These are phyloP conservation scores for Myrica gale DNA, from an alignment of 306 rosid species.

Conservation along the genomic window DNA sequence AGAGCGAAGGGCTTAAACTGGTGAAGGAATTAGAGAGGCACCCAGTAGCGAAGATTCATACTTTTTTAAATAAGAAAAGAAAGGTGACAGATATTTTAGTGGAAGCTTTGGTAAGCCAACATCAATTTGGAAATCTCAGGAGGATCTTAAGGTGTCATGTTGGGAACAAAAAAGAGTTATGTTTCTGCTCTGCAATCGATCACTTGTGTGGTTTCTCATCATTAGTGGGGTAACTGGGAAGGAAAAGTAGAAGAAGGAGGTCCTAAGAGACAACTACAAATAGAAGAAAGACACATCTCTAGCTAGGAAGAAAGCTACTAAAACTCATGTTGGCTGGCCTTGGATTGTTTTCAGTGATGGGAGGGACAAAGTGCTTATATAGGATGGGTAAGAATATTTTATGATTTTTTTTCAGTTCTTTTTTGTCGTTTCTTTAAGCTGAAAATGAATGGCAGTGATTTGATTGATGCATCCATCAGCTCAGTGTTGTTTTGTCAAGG, in stretches of 20 bases:
- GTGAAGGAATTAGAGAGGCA: not conserved
- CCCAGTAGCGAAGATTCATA: not conserved
- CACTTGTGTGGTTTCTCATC: slow-evolving; percentile 40
- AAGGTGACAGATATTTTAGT: slow-evolving; percentile 19
- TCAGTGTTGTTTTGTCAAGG: slow-evolving; percentile 91
- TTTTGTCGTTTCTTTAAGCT: slow-evolving; percentile 26
- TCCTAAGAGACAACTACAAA: slow-evolving; percentile 15
- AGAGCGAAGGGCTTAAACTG: not conserved
- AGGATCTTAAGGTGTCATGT: not conserved
- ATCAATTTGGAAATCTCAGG: slow-evolving; percentile 25
- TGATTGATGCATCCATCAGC: slow-evolving; percentile 76
- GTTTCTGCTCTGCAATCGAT: slow-evolving; percentile 24
- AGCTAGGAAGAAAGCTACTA: slow-evolving; percentile 21
- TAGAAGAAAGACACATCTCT: slow-evolving; percentile 24
- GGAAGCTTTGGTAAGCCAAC: slow-evolving; percentile 20
- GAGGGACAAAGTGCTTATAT: slow-evolving; percentile 42
- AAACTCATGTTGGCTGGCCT: slow-evolving; percentile 9
- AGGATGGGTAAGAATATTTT: not conserved
- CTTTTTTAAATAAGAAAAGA: not conserved
- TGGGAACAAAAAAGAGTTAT: slow-evolving; percentile 20
- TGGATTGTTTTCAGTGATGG: not conserved
- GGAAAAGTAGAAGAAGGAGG: slow-evolving; percentile 23
- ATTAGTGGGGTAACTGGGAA: slow-evolving; percentile 31
- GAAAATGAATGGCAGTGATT: slow-evolving; percentile 36
- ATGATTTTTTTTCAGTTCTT: not conserved